A percentile compares a stretch with the other conserved stretches of the same genome.
These are phyloP conservation scores for Mycena pura DNA, from an alignment of 768 basidiomycete genomes.

Conservation along the genomic window DNA sequence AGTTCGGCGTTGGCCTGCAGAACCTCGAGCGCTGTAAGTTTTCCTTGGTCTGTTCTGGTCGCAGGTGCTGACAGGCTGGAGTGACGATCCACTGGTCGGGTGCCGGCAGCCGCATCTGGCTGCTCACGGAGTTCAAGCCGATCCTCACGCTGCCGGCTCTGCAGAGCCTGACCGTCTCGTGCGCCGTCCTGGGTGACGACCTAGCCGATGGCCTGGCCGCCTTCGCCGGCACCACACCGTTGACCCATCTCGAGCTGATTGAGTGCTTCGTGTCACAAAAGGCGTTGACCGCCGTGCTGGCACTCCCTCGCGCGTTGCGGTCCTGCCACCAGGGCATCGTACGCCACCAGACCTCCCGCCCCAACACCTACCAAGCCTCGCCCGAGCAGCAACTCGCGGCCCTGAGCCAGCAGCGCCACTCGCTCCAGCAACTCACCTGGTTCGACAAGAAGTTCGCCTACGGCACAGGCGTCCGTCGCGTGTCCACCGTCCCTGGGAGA, in stretches of 20 bases:
- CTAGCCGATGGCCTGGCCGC: not conserved
- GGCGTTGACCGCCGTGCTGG: constrained; percentile 1
- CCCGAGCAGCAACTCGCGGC: not conserved
- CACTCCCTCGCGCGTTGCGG: not conserved
- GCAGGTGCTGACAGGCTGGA: not conserved
- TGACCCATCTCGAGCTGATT: constrained; percentile 2
- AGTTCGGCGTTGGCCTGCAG: not conserved
- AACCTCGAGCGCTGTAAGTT: not conserved
- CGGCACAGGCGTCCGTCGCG: not conserved
- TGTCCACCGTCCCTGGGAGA: not conserved
- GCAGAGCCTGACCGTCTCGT: not conserved
- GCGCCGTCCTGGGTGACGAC: not conserved
- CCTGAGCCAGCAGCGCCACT: not conserved
- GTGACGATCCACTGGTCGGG: constrained; percentile 7
- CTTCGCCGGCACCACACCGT: constrained; percentile 1
- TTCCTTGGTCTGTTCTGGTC: not conserved
- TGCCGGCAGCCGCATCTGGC: not conserved
- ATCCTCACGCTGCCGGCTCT: not conserved
- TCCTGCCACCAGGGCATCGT: not conserved
- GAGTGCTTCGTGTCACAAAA: not conserved
- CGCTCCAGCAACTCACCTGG: constrained; percentile 5
- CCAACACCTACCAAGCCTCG: not conserved
- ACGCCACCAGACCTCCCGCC: not conserved
- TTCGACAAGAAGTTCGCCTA: not conserved
- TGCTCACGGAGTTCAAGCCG: constrained; percentile 7